These are phyloP conservation scores for Penicillium sp. DNA, from an alignment of 2,329 filamentous ascomycete species.

Conservation along the genomic window DNA sequence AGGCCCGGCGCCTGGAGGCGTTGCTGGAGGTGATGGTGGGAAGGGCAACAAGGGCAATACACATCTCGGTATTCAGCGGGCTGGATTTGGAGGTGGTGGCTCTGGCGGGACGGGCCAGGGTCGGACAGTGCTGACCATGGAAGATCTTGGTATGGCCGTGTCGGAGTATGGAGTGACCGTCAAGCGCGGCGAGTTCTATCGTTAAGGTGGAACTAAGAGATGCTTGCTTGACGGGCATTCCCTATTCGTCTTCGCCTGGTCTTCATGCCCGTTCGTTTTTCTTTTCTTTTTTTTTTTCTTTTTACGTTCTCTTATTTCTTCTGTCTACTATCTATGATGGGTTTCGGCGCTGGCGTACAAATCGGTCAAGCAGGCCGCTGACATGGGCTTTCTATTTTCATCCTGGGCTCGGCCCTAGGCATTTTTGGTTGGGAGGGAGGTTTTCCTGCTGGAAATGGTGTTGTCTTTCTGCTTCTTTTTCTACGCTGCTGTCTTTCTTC, in stretches of 20 bases:
- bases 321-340: slow-evolving; percentile 4
- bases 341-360: slow-evolving; percentile 22
- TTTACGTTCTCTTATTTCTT: no score
- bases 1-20: slow-evolving; percentile 54
- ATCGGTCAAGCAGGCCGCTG: background rate
- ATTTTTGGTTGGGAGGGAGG: slow-evolving; percentile 5
- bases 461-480: slow-evolving; percentile 10
- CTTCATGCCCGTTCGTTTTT: background rate
- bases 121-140: slow-evolving; percentile 94
- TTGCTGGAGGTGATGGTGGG: slow-evolving; percentile 47
- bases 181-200: slow-evolving; percentile 96
- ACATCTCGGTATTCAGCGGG: slow-evolving; percentile 73
- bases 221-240: background rate
- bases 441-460: slow-evolving; percentile 18
- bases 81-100: slow-evolving; percentile 84
- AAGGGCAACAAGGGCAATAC: slow-evolving; percentile 54
- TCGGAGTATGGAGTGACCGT: slow-evolving; percentile 98
- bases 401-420: background rate
- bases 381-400: background rate
- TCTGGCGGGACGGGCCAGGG: slow-evolving; percentile 82
- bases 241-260: background rate
- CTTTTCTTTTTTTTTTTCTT: background rate
- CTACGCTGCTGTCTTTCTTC: background rate
- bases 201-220: slow-evolving; percentile 54
- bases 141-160: slow-evolving; percentile 97